Base-by-base conservation (phyloP, 2,329 filamentous ascomycete species). In the Juglanconis oblonga region DNA sequence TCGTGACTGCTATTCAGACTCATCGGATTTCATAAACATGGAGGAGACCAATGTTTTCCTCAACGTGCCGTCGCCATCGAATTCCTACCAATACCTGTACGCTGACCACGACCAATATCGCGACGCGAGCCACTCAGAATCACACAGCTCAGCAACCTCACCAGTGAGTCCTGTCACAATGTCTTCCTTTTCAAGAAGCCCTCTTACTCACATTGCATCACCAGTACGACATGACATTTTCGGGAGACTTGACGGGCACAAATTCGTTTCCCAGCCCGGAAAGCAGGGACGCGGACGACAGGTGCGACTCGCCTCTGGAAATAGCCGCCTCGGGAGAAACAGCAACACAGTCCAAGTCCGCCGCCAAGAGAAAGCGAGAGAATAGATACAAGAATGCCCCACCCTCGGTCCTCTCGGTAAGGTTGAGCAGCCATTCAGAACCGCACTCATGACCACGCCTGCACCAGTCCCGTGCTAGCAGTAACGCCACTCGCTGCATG, bases 381-480 rank as follows among this genome's bases (percentile, higher is more conserved):
- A 82, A 81, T 68, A 73, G 80, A 52, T 82, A 83, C 65, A 81
- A 81, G 67, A 81, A 82, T 58, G 79, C 79, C 1, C 77, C 79
- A 1, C 77, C 78, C 0, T 77, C 78, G 5, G 79, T 81, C 11
- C 70, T 81, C 58, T 79, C 75, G 59, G 79, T 81, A 74, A 70
- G 78, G 60, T 13, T 14, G 31, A n/a, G 35, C 33, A 32, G 11
- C 38, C 57, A 44, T 17, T 52, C 49, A 45, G 5, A 17, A 44
- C 31, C 33, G 8, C 33, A 31, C 31, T 29, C 40, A 59, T 40
- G 10, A 45, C 7, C 6, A 36, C 53, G 17, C n/a, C 54, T 49
- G 31, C 32, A 10, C 29, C 24, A 40, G 40, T 52, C 36, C 3
- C 45, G 38, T 50, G 13, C 33, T 42, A 35, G 53, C 35, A 45